Base-by-base conservation (phyloP, 2,329 filamentous ascomycete species). In the Calonectria hawksworthii region DNA sequence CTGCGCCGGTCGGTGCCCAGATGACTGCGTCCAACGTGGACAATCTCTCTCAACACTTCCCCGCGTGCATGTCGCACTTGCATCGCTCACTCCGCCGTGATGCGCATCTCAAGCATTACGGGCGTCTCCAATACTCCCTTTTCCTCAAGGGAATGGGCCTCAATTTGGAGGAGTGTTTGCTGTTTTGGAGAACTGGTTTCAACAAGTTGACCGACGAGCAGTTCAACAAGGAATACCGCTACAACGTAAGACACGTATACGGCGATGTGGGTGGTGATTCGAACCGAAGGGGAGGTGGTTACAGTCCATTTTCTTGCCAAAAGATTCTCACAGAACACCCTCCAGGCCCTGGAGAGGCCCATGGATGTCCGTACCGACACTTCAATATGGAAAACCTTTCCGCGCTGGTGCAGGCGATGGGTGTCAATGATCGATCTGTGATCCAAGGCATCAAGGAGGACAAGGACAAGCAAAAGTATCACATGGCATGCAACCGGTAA, bases 161-260 rank as follows among this genome's bases (percentile, higher is more conserved):
- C 34, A 95, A 92, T 76, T 88, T 99, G n/a, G 96, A 98, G 82
- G 96, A 99, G 85, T 95, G 93, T 80, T 90, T 99, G 30, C 80
- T 95, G 16, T 99, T 99, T 88, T 99, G 97, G 97, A 93, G 97
- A 14, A 91, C 92, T 76, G 89, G 91, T 34, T 99, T 99, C 90
- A 93, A 92, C 83, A 94, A 95, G 78, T 92, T 98, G 77, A 96
- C 95, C 0, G 97, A 99, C 82, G 96, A 99, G 81, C 93, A 93
- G 44, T 99, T 99, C 90, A 98, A 98, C 86, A 99, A 98, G 83
- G 96, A 98, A 83, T 99, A 99, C 87, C 92, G 94, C 56, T 99
- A 99, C 90, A 99, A 99, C 84, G 92, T 99, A 73, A 94, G 96
- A n/a, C 96, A 99, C 89, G 86, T 90, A 0, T 99, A 99, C 84